Percentiles rank a stretch among this genome's conserved stretches.
Conservation (phyloP, 2,329 filamentous ascomycete species). For the Zymoseptoria crescenta region DNA sequence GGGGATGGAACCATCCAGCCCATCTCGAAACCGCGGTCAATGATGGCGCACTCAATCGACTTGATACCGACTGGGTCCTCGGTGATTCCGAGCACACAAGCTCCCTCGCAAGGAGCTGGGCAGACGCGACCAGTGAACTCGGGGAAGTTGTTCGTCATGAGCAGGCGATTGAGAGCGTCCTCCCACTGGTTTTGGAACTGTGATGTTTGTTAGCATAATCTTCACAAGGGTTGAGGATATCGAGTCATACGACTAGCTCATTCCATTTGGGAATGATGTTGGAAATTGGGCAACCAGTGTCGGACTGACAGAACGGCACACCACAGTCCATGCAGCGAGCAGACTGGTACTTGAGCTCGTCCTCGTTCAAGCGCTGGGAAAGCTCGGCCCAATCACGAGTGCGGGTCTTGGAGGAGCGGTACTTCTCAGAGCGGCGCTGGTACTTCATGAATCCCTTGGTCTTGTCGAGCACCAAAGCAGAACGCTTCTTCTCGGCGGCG, state of each 20-base stretch:
- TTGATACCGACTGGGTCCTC: constrained; percentile 97
- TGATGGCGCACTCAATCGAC: constrained; percentile 95
- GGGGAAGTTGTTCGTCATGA: constrained; percentile 98
- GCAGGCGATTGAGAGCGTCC: constrained; percentile 80
- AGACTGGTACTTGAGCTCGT: constrained; percentile 93
- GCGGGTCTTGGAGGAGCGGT: constrained; percentile 72
- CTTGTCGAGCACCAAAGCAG: constrained; percentile 90
- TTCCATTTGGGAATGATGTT: constrained; percentile 99
- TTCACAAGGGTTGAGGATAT: constrained; percentile 28
- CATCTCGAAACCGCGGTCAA: constrained; percentile 94
- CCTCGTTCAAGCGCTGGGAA: constrained; percentile 77
- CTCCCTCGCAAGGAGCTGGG: constrained; percentile 91
- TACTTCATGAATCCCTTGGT: constrained; percentile 98
- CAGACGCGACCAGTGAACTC: constrained; percentile 97
- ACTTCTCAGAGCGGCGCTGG: constrained; percentile 85
- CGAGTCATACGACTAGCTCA: constrained; percentile 53
- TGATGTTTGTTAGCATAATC: background rate
- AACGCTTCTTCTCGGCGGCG: constrained; percentile 81
- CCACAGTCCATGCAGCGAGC: constrained; percentile 98
- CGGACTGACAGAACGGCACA: constrained; percentile 96
- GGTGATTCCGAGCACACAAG: constrained; percentile 92
- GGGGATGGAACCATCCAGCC: constrained; percentile 89
- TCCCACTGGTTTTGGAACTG: constrained; percentile 63
- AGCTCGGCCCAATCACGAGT: constrained; percentile 93
- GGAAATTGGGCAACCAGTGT: constrained; percentile 88